Percentiles rank a stretch among this genome's conserved stretches.
phyloP scores from a whole-genome alignment of 495 filamentous ascomycete genomes.

The Daldinia loculata region DNA sequence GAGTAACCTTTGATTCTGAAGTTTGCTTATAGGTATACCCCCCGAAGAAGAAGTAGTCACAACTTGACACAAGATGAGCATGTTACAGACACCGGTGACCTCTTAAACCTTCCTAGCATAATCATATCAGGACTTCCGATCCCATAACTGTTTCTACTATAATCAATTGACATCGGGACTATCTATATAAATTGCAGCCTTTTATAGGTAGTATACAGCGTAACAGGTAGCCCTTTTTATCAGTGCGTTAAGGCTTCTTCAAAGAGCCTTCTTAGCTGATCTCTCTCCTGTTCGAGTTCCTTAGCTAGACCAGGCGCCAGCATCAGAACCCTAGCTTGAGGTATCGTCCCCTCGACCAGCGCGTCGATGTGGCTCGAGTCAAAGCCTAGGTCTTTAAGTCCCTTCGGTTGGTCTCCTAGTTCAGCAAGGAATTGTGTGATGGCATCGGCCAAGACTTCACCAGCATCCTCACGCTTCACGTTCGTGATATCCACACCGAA shows the following conservation, averaged over 20 bases:
- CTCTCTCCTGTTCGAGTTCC: conserved; percentile 70
- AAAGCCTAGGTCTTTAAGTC: conserved; percentile 86
- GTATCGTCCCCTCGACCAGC: conserved; percentile 92
- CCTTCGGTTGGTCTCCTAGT: conserved; percentile 89
- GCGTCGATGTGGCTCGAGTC: conserved; percentile 73
- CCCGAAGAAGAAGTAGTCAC: too few species aligned
- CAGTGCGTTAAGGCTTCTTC: conserved; percentile 59
- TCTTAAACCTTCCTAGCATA: not conserved
- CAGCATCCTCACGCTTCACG: conserved; percentile 86
- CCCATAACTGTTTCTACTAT: not conserved
- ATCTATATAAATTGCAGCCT: not conserved
- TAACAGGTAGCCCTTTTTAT: not conserved
- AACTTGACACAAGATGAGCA: too few species aligned
- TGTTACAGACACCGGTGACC: not conserved
- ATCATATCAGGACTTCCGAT: not conserved
- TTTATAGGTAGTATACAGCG: not conserved
- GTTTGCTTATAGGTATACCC: too few species aligned
- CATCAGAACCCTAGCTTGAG: conserved; percentile 89
- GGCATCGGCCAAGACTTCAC: conserved; percentile 84
- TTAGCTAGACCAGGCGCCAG: conserved; percentile 81
- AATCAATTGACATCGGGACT: not conserved
- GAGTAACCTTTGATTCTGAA: too few species aligned
- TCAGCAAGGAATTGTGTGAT: conserved; percentile 78
- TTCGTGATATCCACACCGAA: conserved; percentile 90
- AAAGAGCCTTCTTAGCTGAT: conserved; percentile 60